Base-by-base conservation (phyloP, 2,329 filamentous ascomycete genomes). In the Aspergillus flavus region DNA sequence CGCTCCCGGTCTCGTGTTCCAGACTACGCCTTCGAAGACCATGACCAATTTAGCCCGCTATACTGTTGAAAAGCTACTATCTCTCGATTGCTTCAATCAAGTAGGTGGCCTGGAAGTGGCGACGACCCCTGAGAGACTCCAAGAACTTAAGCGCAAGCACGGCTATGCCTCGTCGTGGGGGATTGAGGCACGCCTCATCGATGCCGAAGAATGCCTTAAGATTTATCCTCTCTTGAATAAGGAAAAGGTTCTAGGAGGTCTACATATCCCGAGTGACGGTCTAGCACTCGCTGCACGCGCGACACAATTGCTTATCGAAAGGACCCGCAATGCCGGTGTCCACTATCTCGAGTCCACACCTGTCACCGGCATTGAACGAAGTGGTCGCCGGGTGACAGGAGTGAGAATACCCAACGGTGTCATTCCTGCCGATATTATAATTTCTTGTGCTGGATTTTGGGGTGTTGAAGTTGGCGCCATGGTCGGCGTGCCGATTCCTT, bases 391-490 rank as follows among this genome's bases (percentile, higher is more conserved):
- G 3, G 85, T 88, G 14, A 88, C 85, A 0, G 86, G 87, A 2
- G 87, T 89, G 0, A 75, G 66, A 1, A 88, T 85, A 0, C 75
- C 79, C 1, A 74, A 74, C 4, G 82, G 82, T 26, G 81, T 71
- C 0, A 79, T 89, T 23, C 77, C 83, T 0, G 87, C 87, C 0
- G 87, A 89, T 60, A 84, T 89, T 28, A 79, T 89, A 57, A 75
- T 89, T 43, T 89, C 86, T 1, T 89, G 87, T 64, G 87, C 86
- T 7, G 87, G 87, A 0, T 87, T 89, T 73, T 89, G 87, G 87
- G 87, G 87, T 12, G 87, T 89, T 9, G 87, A 89, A 70, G 78
- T 89, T 7, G 87, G 87, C 26, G 84, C 83, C 6, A 87, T 89
- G 86, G 81, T 85, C 48, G 86, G 82, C 5, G 68, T 88, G 14